A percentile compares a stretch with the other conserved stretches of the same genome.
Conservation (phyloP, 441 rosid genomes). For the Sinapis alba region DNA sequence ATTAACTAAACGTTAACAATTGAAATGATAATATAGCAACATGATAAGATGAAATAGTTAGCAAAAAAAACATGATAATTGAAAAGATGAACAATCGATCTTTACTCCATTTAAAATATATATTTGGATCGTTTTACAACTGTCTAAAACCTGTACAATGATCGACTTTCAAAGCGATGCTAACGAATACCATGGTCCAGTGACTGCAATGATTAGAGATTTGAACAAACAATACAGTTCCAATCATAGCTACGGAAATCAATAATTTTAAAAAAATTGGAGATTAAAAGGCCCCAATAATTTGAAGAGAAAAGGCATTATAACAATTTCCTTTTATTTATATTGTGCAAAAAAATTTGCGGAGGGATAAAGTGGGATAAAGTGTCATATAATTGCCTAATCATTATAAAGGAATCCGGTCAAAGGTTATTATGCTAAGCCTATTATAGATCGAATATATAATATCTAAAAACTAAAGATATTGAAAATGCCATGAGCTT, state of each 20-base stretch:
- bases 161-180: not conserved
- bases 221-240: slow-evolving; percentile 1
- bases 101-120: not conserved
- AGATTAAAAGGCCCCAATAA: slow-evolving; percentile 22
- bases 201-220: slow-evolving; percentile 29
- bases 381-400: slow-evolving; percentile 31
- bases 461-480: not conserved
- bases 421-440: slow-evolving; percentile 29
- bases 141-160: not conserved
- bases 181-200: not conserved
- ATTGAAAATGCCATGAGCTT: slow-evolving; percentile 29
- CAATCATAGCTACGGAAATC: slow-evolving; percentile 18
- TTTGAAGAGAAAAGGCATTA: slow-evolving; percentile 19
- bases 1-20: not conserved
- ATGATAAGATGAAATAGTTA: too few relatives aligned
- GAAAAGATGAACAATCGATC: not conserved
- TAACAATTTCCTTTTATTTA: not conserved
- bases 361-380: slow-evolving; percentile 22
- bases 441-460: not conserved
- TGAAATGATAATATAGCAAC: not conserved
- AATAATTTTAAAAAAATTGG: slow-evolving; percentile 3
- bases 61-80: not conserved
- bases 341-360: slow-evolving; percentile 1
- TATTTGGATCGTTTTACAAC: not conserved
- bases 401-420: slow-evolving; percentile 35